Evolutionary conservation across 164 flowering plant species (phyloP), one percentile per base, ranked within the genome.

Genomic region (Cinnamomum chago): DNA sequence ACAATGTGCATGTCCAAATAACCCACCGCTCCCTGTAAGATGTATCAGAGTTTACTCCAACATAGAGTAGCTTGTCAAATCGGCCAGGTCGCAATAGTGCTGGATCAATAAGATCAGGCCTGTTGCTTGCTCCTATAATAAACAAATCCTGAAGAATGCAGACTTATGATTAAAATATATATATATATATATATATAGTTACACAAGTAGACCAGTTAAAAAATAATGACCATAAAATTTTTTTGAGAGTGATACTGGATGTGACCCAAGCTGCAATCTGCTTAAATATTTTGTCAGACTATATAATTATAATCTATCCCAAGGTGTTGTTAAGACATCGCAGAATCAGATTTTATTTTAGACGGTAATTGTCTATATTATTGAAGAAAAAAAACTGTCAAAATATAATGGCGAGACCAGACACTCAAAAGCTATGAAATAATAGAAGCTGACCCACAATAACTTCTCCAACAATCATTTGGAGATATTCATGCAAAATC

Each of bases 51-150:
- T 89, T 90, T 51, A 93, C 93, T 80, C 99, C 99, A 79, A 93
- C 96, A 73, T 93, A 95, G 23, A 93, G 83, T 69, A 95, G 86
- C 83, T 95, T 95, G 81, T 95, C 99, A 77, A 95, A 93, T 73
- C 98, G 88, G 17, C 99, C 98, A 78, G 98, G 97, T 79, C 98
- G 86, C 75, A 95, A 79, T 73, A 95, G 96, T 71, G 99, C 98
- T 35, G 98, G 90, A 79, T 95, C 99, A 74, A 95, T 92, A 74
- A 95, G 90, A 85, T 93, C 98, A 3, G 99, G 98, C 77, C 99
- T 84, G 77, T 95, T 95, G 83, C 97, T 93, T 77, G 98, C 99
- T 50, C 99, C 99, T 27, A 95, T 95, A 17, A 95, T 89, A 76
- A 95, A 95, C 81, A 95, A 80, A 74, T 95, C 99, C 99, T 95